phyloP scores from a whole-genome alignment of 768 basidiomycete genomes.

The Pisolithus microcarpus region DNA sequence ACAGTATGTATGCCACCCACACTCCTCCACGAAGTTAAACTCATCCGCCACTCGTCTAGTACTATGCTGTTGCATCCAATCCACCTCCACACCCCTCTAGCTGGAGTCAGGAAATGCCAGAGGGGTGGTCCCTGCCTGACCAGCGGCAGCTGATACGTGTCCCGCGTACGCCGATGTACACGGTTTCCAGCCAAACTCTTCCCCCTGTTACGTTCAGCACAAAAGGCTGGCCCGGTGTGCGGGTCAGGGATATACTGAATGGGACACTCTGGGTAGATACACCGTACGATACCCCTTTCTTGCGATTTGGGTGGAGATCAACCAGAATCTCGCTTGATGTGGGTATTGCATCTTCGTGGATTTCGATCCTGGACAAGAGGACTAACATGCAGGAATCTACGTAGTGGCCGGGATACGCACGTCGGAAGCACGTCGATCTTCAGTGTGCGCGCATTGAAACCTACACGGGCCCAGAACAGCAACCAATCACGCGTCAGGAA shows the following conservation, averaged over 20 bases:
- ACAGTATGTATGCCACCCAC: neutral
- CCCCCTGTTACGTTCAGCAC: slow-evolving; percentile 12
- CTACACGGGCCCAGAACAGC: slow-evolving; percentile 1
- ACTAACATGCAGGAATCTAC: neutral
- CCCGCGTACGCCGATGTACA: slow-evolving; percentile 10
- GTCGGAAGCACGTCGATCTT: too few relatives aligned
- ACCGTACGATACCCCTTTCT: slow-evolving; percentile 10
- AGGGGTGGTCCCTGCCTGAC: slow-evolving; percentile 3
- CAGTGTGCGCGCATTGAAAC: slow-evolving; percentile 2
- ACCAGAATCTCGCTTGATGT: slow-evolving; percentile 18
- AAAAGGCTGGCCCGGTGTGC: slow-evolving; percentile 4
- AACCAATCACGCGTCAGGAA: slow-evolving; percentile 13
- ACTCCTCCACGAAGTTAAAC: neutral
- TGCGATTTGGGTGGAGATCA: slow-evolving; percentile 12
- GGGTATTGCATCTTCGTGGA: neutral
- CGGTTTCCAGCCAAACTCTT: slow-evolving; percentile 7
- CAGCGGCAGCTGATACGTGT: slow-evolving; percentile 12
- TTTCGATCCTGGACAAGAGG: neutral
- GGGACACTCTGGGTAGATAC: slow-evolving; percentile 10
- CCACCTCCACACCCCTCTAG: slow-evolving; percentile 14
- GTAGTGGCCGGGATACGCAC: slow-evolving; percentile 21
- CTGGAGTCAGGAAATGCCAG: slow-evolving; percentile 12
- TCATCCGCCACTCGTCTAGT: slow-evolving; percentile 2
- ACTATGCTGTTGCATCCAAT: slow-evolving; percentile 5
- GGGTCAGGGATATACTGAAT: slow-evolving; percentile 8